Conservation (phyloP, 176 grass and related monocot genomes). For the Melocanna baccifera region DNA sequence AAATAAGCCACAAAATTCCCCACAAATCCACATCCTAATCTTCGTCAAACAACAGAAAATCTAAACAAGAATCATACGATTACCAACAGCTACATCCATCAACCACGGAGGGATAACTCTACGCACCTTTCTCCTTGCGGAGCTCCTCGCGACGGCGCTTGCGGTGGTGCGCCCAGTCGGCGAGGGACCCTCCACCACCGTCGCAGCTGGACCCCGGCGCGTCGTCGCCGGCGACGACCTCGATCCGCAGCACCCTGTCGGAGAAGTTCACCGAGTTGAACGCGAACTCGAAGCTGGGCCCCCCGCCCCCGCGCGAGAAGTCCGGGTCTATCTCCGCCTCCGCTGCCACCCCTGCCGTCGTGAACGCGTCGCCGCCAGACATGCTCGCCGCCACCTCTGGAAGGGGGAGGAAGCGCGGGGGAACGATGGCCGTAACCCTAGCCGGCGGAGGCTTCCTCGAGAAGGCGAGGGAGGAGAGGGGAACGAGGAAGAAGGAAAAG, state of each 20-base stretch:
- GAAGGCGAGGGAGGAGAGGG: conserved; percentile 11
- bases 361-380: neutral
- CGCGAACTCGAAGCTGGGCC: conserved; percentile 73
- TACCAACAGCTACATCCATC: neutral
- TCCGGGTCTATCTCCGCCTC: conserved; percentile 60
- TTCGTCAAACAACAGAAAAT: neutral
- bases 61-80: neutral
- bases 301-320: conserved; percentile 53
- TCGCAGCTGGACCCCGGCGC: conserved; percentile 28
- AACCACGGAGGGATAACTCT: neutral
- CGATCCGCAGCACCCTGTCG: conserved; percentile 72
- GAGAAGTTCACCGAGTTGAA: conserved; percentile 94
- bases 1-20: neutral
- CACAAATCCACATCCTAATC: neutral
- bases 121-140: conserved; percentile 68
- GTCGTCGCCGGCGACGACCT: conserved; percentile 50
- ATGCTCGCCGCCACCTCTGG: neutral
- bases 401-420: neutral
- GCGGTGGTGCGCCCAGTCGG: conserved; percentile 58
- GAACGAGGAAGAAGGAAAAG: neutral
- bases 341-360: neutral
- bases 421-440: conserved; percentile 41
- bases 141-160: conserved; percentile 72
- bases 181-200: conserved; percentile 30
- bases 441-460: conserved; percentile 28